Conservation (phyloP, 2,329 filamentous ascomycete genomes). For the Arthrinium puccinioides region DNA sequence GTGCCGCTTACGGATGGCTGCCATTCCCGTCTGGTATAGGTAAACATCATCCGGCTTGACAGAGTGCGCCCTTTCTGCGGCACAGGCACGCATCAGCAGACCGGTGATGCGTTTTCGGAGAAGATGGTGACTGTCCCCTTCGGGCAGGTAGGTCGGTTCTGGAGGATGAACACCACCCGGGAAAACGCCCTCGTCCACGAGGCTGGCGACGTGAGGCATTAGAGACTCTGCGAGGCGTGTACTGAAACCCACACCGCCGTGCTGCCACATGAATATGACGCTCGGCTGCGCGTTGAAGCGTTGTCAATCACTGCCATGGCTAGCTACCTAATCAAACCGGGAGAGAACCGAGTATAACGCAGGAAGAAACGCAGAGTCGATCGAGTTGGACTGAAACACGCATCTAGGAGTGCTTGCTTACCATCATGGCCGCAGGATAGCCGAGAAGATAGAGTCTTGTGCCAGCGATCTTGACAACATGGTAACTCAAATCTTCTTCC, state of each 20-base stretch:
- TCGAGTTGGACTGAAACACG: not conserved
- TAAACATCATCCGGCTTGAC: conserved; percentile 36
- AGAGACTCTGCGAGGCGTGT: conserved; percentile 37
- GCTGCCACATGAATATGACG: conserved; percentile 36
- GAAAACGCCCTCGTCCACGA: conserved; percentile 26
- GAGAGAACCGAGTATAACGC: too few relatives aligned
- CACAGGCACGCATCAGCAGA: conserved; percentile 33
- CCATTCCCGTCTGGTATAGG: conserved; percentile 49
- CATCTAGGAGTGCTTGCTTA: not conserved
- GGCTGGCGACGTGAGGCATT: conserved; percentile 25
- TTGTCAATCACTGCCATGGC: too few relatives aligned
- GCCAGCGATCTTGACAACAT: conserved; percentile 32
- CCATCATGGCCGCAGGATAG: conserved; percentile 26
- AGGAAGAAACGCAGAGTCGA: not conserved
- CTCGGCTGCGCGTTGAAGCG: conserved; percentile 17
- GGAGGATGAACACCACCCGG: conserved; percentile 15
- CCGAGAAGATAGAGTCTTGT: conserved; percentile 37
- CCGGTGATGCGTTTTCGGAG: conserved; percentile 32
- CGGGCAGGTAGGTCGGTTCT: conserved; percentile 29
- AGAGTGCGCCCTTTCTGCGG: conserved; percentile 15
- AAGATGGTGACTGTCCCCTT: conserved; percentile 27
- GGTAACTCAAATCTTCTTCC: conserved; percentile 26
- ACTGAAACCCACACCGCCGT: conserved; percentile 37
- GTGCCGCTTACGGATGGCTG: too few relatives aligned
- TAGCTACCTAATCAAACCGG: too few relatives aligned